Percentiles rank a stretch among this genome's conserved stretches.
Evolutionary conservation across 805 yeast genomes (phyloP).

Genomic region (Ogataea polymorpha): DNA sequence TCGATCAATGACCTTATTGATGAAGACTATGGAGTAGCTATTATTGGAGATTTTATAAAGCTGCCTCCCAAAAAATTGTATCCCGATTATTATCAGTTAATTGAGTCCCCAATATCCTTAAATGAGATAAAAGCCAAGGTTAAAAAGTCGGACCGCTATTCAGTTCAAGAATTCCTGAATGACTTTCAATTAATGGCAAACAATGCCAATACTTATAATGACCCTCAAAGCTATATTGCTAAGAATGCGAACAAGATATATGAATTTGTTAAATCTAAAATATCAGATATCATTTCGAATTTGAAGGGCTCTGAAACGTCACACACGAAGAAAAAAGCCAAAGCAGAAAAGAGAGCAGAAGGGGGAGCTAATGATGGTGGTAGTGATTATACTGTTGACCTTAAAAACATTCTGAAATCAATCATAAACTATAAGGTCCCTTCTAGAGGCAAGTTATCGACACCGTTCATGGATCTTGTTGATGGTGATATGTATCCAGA

Average conservation of each 20-base stretch:
- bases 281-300: slow-evolving; percentile 30
- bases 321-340: slow-evolving; percentile 4
- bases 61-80: slow-evolving; percentile 72
- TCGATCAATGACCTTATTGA: slow-evolving; percentile 33
- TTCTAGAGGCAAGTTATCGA: slow-evolving; percentile 53
- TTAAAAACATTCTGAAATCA: slow-evolving; percentile 34
- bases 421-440: slow-evolving; percentile 44
- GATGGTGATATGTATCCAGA: slow-evolving; percentile 72
- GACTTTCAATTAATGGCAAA: slow-evolving; percentile 67
- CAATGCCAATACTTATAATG: slow-evolving; percentile 75
- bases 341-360: neutral
- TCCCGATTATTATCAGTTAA: slow-evolving; percentile 74
- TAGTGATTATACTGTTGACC: slow-evolving; percentile 15
- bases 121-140: slow-evolving; percentile 58
- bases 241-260: slow-evolving; percentile 57
- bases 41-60: slow-evolving; percentile 55
- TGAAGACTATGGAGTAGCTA: slow-evolving; percentile 33
- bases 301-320: neutral
- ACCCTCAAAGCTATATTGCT: slow-evolving; percentile 61
- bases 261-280: slow-evolving; percentile 53
- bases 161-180: slow-evolving; percentile 42
- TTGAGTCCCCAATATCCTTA: slow-evolving; percentile 64
- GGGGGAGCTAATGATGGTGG: neutral
- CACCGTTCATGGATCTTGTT: slow-evolving; percentile 74
- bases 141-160: slow-evolving; percentile 34